A percentile compares a stretch with the other conserved stretches of the same genome.
phyloP scores from a whole-genome alignment of 768 basidiomycete species.

The Tricholoma terreum region DNA sequence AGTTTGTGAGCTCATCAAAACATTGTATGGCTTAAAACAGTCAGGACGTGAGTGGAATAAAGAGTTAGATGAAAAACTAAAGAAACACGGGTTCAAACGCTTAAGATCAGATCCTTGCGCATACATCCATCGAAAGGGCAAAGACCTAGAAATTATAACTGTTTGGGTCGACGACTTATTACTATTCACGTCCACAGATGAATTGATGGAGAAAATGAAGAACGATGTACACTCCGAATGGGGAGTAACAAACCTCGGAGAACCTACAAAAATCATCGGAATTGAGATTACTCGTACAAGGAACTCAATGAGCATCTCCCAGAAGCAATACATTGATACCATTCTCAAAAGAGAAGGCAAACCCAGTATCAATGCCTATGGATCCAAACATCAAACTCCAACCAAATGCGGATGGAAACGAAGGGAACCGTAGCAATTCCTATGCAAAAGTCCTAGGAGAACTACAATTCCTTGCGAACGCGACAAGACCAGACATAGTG shows the following conservation, averaged over 20 bases:
- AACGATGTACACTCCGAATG: background rate
- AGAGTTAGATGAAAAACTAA: background rate
- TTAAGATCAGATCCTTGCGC: background rate
- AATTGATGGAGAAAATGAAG: background rate
- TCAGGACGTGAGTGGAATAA: too few relatives aligned
- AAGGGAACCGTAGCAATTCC: background rate
- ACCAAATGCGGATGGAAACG: background rate
- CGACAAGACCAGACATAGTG: background rate
- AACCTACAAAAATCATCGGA: background rate
- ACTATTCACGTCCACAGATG: background rate
- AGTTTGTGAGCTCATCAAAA: background rate
- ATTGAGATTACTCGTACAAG: background rate
- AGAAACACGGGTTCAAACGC: background rate
- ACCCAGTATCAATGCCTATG: background rate
- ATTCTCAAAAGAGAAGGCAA: background rate
- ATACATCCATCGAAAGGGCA: background rate
- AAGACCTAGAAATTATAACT: background rate
- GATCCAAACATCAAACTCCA: background rate
- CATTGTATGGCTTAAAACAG: too few relatives aligned
- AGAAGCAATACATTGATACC: background rate
- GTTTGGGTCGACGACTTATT: background rate
- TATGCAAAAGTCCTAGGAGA: background rate
- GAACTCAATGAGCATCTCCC: background rate
- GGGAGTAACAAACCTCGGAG: background rate
- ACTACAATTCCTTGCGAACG: background rate